Percentiles rank a stretch among this genome's conserved stretches.
phyloP scores from a whole-genome alignment of 2,329 filamentous ascomycete genomes.

The Eutypella sp. region DNA sequence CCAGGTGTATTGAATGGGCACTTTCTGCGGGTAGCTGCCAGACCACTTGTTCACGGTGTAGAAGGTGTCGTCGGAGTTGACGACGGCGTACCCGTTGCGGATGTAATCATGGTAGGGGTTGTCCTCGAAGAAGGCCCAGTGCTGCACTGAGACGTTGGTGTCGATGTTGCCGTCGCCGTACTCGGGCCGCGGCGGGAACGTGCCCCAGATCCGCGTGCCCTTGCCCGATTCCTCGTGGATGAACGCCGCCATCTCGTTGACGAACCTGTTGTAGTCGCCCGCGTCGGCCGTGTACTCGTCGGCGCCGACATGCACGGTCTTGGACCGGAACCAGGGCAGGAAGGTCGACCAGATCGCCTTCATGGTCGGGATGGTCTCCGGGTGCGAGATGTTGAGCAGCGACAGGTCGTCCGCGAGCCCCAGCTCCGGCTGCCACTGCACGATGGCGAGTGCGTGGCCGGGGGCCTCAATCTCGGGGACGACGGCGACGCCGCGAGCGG shows the following conservation, averaged over 20 bases:
- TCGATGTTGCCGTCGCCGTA: conserved; percentile 35
- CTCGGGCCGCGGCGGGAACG: conserved; percentile 39
- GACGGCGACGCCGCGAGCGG: conserved; percentile 50
- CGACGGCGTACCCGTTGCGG: conserved; percentile 40
- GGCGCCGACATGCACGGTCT: conserved; percentile 51
- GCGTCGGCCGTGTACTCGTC: conserved; percentile 47
- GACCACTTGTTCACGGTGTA: conserved; percentile 47
- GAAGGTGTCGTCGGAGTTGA: conserved; percentile 51
- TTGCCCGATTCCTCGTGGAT: conserved; percentile 38
- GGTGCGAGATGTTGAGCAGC: conserved; percentile 50
- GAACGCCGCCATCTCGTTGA: conserved; percentile 45
- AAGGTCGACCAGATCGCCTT: conserved; percentile 49
- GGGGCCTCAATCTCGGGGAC: conserved; percentile 57
- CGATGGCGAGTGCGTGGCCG: conserved; percentile 50
- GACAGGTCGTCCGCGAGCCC: conserved; percentile 41
- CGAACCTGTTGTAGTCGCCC: conserved; percentile 47
- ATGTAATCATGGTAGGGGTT: conserved; percentile 41
- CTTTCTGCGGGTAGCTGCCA: conserved; percentile 38
- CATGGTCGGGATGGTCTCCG: conserved; percentile 48
- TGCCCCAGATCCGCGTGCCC: conserved; percentile 51
- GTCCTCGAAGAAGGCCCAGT: conserved; percentile 51
- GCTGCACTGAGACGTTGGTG: conserved; percentile 45
- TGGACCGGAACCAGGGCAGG: conserved; percentile 51
- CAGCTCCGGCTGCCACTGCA: conserved; percentile 55
- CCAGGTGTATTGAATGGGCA: conserved; percentile 43